Base-by-base conservation (phyloP, 2,329 filamentous ascomycete species). In the Diaporthe destruens region DNA sequence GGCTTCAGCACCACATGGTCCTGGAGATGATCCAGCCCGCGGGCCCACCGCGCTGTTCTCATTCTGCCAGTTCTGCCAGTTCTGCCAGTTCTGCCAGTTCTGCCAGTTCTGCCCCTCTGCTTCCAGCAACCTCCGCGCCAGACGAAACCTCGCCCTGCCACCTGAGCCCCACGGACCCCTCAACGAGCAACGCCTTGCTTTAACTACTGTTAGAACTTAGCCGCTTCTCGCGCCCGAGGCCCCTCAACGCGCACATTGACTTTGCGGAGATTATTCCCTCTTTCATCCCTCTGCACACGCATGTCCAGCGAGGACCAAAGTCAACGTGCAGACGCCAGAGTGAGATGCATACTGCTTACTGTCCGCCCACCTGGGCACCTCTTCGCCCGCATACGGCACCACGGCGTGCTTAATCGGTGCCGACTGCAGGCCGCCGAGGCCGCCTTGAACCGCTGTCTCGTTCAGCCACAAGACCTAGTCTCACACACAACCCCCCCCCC, bases 111-210 rank as follows among this genome's bases (percentile, higher is more conserved):
- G 14, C 39, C 39, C n/a, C 18, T 32, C 57, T 63, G 23, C 42
- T 49, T 34, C 11, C 42, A 63, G 25, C 29, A 14, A 18, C 34
- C 29, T 34, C 59, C 34, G 59, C 59, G 20, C 34, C 29, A 65
- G 59, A 34, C 61, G 61, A 65, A 65, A 65, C 61, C 42, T 66
- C 47, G 61, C 61, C 61, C 61, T 66, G 61, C 14, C 29, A 39
- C 6, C 53, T 20, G 32, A 25, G 61, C 47, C 61, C 61, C 61
- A 66, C 61, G 61, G 53, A 51, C 61, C 61, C 61, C 61, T 66
- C 61, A 39, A 23, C 61, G 23, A 36, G 32, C 61, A 53, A 18
- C 23, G 44, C 44, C 25, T 53, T 25, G 61, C 20, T 47, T 47
- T 47, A 29, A 8, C 44, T 20, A n/a, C 20, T 23, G 39, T n/a